These are phyloP conservation scores for Pelargonium australe DNA, from an alignment of 441 rosid genomes.

Conservation along the genomic window DNA sequence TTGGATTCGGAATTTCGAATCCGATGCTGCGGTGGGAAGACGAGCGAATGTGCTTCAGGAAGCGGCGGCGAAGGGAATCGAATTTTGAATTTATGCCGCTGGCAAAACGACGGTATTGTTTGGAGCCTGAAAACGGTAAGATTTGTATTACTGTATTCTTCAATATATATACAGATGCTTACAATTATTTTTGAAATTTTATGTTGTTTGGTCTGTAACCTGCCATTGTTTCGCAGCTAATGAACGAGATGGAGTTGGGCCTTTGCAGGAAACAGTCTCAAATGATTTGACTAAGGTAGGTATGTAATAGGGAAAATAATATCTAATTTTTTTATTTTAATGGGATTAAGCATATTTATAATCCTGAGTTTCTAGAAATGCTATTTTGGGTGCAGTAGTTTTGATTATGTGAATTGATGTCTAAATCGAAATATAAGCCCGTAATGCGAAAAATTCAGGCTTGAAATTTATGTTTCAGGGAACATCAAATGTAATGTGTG, in stretches of 20 bases:
- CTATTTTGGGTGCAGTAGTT: background rate
- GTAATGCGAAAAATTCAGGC: background rate
- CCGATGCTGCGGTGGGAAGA: background rate
- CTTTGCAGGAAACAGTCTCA: constrained; percentile 33
- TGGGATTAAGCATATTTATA: background rate
- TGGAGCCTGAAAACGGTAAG: constrained; percentile 23
- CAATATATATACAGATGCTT: too few relatives aligned
- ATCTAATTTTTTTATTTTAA: background rate
- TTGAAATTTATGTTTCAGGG: too few relatives aligned
- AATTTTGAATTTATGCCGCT: constrained; percentile 7
- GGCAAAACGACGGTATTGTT: background rate
- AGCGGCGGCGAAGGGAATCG: constrained; percentile 32
- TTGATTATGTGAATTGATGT: background rate
- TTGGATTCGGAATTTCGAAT: background rate
- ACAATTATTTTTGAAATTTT: too few relatives aligned
- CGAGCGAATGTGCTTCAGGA: constrained; percentile 26
- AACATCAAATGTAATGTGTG: too few relatives aligned
- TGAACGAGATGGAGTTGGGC: constrained; percentile 17
- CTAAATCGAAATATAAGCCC: background rate
- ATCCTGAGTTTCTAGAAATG: background rate
- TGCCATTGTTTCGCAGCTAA: constrained; percentile 6
- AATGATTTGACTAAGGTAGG: constrained; percentile 35
- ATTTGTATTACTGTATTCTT: background rate
- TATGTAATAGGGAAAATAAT: background rate
- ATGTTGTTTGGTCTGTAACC: background rate